Percentiles rank a stretch among this genome's conserved stretches.
Conservation (phyloP, 2,329 filamentous ascomycete species). For the Ophiostoma triangulosporum region DNA sequence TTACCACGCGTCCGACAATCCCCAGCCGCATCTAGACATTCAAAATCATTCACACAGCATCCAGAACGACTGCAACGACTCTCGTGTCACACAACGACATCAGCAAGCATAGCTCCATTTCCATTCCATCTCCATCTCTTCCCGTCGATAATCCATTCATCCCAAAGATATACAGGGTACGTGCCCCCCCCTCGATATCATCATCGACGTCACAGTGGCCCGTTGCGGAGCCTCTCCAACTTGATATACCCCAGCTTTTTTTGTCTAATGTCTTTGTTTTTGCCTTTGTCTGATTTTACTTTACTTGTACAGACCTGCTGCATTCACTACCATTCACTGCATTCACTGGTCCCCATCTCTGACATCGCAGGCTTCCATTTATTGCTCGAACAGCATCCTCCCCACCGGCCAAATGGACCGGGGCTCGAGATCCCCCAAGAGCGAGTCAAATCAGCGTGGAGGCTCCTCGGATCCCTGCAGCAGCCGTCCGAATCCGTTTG, state of each 20-base stretch:
- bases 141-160: background rate
- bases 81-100: background rate
- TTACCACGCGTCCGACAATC: background rate
- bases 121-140: background rate
- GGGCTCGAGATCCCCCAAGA: conserved; percentile 27
- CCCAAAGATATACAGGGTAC: background rate
- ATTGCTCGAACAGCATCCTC: background rate
- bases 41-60: background rate
- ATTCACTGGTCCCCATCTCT: background rate
- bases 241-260: background rate
- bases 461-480: conserved; percentile 49
- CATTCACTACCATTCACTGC: background rate
- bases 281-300: background rate
- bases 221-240: conserved; percentile 1
- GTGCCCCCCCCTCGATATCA: background rate
- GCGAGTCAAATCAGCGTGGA: conserved; percentile 43
- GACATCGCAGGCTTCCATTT: background rate
- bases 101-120: background rate
- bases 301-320: background rate
- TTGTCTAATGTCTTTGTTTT: background rate
- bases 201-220: background rate
- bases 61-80: background rate
- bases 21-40: background rate
- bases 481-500: conserved; percentile 50
- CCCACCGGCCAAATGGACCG: conserved; percentile 36